Percentiles rank a stretch among this genome's conserved stretches.
These are phyloP conservation scores for Przewalskia tangutica DNA, from an alignment of 257 asterid species.

Conservation along the genomic window DNA sequence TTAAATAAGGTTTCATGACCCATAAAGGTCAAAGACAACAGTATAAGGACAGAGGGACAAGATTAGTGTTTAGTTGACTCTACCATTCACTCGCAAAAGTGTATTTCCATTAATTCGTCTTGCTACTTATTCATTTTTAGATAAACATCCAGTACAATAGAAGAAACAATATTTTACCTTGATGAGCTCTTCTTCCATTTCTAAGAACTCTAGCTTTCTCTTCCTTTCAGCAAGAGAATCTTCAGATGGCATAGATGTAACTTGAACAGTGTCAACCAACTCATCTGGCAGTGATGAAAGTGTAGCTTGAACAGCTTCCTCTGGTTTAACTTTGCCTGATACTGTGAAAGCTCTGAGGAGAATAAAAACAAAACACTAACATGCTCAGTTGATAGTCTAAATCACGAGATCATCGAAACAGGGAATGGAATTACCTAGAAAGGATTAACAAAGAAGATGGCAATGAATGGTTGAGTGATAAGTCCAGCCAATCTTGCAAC, in stretches of 20 bases:
- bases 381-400: neutral
- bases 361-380: neutral
- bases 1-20: neutral
- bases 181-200: slow-evolving; percentile 88
- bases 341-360: slow-evolving; percentile 60
- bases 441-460: slow-evolving; percentile 87
- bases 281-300: slow-evolving; percentile 89
- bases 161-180: slow-evolving; percentile 30
- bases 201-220: slow-evolving; percentile 80
- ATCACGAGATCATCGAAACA: neutral
- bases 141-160: neutral
- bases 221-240: slow-evolving; percentile 86
- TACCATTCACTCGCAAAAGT: neutral
- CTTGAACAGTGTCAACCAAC: slow-evolving; percentile 78
- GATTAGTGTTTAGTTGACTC: neutral
- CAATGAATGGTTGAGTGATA: slow-evolving; percentile 77
- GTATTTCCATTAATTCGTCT: neutral
- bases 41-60: neutral
- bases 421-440: slow-evolving; percentile 46
- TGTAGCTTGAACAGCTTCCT: slow-evolving; percentile 82
- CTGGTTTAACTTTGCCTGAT: slow-evolving; percentile 71
- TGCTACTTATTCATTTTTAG: neutral
- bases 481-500: slow-evolving; percentile 91
- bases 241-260: slow-evolving; percentile 76
- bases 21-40: neutral